Base-by-base conservation (phyloP, 768 basidiomycete species). In the Tephrocybe sp. region DNA sequence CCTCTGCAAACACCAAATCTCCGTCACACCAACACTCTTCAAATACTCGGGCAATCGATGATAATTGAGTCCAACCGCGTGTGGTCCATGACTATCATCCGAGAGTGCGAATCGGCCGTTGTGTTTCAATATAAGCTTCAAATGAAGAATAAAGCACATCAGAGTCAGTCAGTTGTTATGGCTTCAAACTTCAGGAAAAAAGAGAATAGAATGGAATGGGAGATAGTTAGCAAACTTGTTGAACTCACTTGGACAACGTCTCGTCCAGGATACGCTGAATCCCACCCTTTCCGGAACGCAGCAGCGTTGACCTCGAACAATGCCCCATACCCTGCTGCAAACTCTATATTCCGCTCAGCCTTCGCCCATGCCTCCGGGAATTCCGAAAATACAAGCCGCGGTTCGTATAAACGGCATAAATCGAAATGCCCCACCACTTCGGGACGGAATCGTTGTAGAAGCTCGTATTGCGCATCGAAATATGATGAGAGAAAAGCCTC, bases 391-490 rank as follows among this genome's bases (percentile, higher is more conserved):
- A 63, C 64, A 47, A 88, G 63, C 16, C 66, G 52, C 3, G 94
- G 93, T 19, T 73, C 73, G 73, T 89, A 97, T 8, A 99, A 77
- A 1, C 93, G 80, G 65, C 91, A 94, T 0, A 98, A 79, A 69
- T 98, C 95, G 56, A 97, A 74, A 68, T 99, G 97, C 1, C 93
- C 97, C 45, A 99, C 76, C 42, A 98, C 74, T 64, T 94, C 91
- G 15, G 97, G 97, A 46, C 76, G 79, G 64, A 90, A 83, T 21
- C 79, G 77, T 40, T 70, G 60, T 33, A 98, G 54, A 39, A 99
- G 68, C 36, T 77, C 71, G 65, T 78, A 83, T 58, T 99, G 97
- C 9, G 84, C 80, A 61, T 97, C 93, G 54, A 98, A 86, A 70
- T 97, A 99, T 10, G 75, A 64, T 11, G 68, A 74, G 3, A 90